Evolutionary conservation across 2,329 filamentous ascomycete genomes (phyloP), one percentile per base, ranked within the genome.

Genomic region (Fusarium protoensiforme): DNA sequence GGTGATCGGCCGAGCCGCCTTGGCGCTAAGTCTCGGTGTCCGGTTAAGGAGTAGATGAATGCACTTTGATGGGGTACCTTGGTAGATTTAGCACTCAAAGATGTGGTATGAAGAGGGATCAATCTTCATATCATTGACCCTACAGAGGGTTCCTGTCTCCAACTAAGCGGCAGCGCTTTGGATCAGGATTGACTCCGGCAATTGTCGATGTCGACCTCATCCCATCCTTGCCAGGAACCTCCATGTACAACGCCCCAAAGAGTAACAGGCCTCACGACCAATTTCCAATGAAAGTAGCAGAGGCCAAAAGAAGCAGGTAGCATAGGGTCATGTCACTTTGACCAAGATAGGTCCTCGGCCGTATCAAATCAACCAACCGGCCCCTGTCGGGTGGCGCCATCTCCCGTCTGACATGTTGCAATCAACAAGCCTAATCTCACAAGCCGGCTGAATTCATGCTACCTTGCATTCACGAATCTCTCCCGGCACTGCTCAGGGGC

Each of bases 391-490:
- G 43, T 66, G 64, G 46, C 57, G 43, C 54, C 51, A 61, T n/a
- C n/a, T 38, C 58, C 18, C 13, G 35, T n/a, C 29, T 33, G 18
- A 48, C 36, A 22, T 33, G 58, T 22, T 41, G 51, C 11, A 36
- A 53, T 58, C 33, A 22, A 31, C 31, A 51, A 24, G 38, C 33
- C 36, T 16, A 27, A 58, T 41, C 35, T 29, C 14, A 41, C 53
- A 35, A 27, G 36, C 36, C 38, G 56, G 57, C 51, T 53, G 33
- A 43, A 54, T 48, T 54, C 20, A 46, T 53, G 27, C 29, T 38
- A n/a, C 35, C 24, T 6, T 67, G 53, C 60, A 54, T 64, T 36
- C 38, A 58, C 39, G 53, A 39, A 59, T 67, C 53, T 64, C 60
- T 54, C 10, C 22, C 20, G 24, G 41, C 33, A 29, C 20, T 20